A percentile compares a stretch with the other conserved stretches of the same genome.
phyloP scores from a whole-genome alignment of 495 filamentous ascomycete genomes.

The Talaromyces liani region DNA sequence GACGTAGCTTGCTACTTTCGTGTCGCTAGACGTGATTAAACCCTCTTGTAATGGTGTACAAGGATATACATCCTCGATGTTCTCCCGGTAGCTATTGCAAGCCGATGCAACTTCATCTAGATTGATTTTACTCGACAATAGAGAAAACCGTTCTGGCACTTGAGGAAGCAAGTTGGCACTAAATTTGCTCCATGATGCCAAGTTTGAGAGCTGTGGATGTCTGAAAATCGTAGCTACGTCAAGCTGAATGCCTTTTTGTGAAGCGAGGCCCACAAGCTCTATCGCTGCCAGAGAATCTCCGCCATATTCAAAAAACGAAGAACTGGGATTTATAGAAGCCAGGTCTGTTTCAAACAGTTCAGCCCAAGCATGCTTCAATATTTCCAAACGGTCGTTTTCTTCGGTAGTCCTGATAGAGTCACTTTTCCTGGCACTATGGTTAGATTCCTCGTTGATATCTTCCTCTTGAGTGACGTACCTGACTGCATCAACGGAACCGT shows the following conservation, averaged over 20 bases:
- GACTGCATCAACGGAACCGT: no score
- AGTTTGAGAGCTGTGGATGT: conserved; percentile 9
- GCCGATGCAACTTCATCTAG: conserved; percentile 38
- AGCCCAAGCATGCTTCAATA: no score
- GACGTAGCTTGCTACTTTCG: conserved; percentile 22
- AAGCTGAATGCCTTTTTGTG: conserved; percentile 11
- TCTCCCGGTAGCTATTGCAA: conserved; percentile 30
- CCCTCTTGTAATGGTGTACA: conserved; percentile 51
- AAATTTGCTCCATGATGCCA: conserved; percentile 17
- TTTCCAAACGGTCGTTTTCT: no score
- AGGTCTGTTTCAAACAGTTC: no score
- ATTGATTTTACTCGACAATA: conserved; percentile 30
- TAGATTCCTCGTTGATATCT: no score
- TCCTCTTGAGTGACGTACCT: no score
- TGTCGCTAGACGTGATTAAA: conserved; percentile 31
- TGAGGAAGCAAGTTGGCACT: background rate
- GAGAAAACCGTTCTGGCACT: conserved; percentile 31
- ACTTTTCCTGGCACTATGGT: no score
- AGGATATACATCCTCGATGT: conserved; percentile 48
- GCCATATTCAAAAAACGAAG: conserved; percentile 40
- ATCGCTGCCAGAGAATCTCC: conserved; percentile 50
- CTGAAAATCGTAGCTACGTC: conserved; percentile 15
- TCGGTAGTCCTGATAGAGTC: no score
- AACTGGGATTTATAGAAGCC: no score
- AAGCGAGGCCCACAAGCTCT: conserved; percentile 30